These are phyloP conservation scores for Colletotrichum cordylinicola DNA, from an alignment of 2,329 filamentous ascomycete species.

Conservation along the genomic window DNA sequence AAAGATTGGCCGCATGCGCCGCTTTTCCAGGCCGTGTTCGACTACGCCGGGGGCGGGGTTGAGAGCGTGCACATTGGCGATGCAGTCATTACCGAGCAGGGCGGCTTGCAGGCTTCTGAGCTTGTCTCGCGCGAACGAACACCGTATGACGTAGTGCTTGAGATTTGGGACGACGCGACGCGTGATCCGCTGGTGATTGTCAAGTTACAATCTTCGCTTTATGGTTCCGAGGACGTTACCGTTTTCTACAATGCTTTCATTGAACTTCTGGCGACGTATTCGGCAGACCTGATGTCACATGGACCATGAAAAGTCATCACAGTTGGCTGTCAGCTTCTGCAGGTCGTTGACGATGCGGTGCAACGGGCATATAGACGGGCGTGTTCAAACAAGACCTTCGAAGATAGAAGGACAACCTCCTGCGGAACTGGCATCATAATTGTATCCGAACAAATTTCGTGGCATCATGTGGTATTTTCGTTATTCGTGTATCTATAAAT, in stretches of 20 bases:
- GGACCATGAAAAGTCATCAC: accelerated
- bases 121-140: neutral
- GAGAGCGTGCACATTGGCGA: neutral
- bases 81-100: neutral
- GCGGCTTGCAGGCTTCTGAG: neutral
- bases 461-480: neutral
- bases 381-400: no score
- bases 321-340: neutral
- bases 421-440: no score
- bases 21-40: constrained; percentile 1
- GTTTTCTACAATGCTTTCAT: neutral
- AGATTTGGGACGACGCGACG: neutral
- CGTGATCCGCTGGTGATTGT: neutral
- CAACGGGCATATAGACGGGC: neutral
- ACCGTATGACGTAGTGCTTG: constrained; percentile 3
- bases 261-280: neutral
- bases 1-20: neutral
- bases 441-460: no score
- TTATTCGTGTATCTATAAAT: neutral
- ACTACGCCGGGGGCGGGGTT: neutral
- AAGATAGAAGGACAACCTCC: no score
- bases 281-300: neutral
- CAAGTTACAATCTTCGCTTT: neutral
- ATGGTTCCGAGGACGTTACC: neutral
- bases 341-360: neutral